phyloP scores from a whole-genome alignment of 2,329 filamentous ascomycete species.

The Talaromyces albobiverticillius region DNA sequence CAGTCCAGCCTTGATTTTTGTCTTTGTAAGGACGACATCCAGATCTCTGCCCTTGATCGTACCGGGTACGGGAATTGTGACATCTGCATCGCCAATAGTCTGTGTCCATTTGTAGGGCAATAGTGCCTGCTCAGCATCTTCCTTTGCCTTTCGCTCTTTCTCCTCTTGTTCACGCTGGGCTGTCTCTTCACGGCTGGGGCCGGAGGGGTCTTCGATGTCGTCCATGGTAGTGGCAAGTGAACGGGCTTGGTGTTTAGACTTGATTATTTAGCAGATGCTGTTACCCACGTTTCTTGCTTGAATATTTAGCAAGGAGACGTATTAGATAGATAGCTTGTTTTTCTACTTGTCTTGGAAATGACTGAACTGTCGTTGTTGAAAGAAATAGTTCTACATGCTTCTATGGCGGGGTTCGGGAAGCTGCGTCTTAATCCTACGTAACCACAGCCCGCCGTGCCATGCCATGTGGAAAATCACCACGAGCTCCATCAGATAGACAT shows the following conservation, averaged over 20 bases:
- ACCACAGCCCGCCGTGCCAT: too few relatives aligned
- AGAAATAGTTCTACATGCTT: conserved; percentile 2
- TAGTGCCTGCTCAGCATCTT: conserved; percentile 81
- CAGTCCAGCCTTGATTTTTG: conserved; percentile 71
- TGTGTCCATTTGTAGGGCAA: conserved; percentile 98
- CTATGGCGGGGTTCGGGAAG: conserved; percentile 9
- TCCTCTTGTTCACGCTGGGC: conserved; percentile 55
- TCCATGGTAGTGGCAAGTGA: conserved; percentile 15
- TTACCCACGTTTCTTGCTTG: neutral
- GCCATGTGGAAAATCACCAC: too few relatives aligned
- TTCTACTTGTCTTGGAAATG: neutral
- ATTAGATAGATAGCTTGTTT: neutral
- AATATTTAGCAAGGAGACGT: neutral
- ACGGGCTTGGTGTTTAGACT: neutral
- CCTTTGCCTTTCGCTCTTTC: conserved; percentile 63
- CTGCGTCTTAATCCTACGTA: neutral
- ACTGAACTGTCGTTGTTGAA: neutral
- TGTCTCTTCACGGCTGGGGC: conserved; percentile 28
- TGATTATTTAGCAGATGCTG: neutral
- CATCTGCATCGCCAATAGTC: conserved; percentile 82
- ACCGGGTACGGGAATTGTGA: conserved; percentile 72
- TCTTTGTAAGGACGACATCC: conserved; percentile 77
- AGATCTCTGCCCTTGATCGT: conserved; percentile 84
- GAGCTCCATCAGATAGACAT: too few relatives aligned
- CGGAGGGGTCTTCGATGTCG: conserved; percentile 25